Base-by-base conservation (phyloP, 352 stramenopile species). In the Globisporangium nodosum region DNA sequence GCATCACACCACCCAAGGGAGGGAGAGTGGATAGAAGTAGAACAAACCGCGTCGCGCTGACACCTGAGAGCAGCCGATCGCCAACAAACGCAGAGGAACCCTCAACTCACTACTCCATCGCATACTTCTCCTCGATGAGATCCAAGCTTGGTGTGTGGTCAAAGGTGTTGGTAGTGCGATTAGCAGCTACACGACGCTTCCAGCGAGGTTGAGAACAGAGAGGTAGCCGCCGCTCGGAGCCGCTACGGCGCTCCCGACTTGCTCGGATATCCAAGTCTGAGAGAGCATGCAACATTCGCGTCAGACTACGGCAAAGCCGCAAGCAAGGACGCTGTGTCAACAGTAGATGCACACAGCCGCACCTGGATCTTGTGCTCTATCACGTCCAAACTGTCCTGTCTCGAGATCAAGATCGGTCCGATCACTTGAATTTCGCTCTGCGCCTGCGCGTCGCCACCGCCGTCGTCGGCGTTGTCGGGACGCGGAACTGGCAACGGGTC, bases 281-380 rank as follows among this genome's bases (percentile, higher is more conserved):
- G 48, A 27, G 49, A 24, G 55, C 8, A 21, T 24, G 6, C 24
- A 30, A 57, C 35, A 42, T 16, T 16, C 35, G 24, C 12, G 5
- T n/a, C 16, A 52, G 27, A 3, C n/a, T 27, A 30, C 53, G 21
- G 4, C 2, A 37, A 2, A 37, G 24, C 37, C 18, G 6, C n/a
- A 40, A 7, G 24, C 3, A 24, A 16, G 9, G 7, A 15, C 21
- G 18, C 11, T 20, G 21, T 45, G 33, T 0, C 33, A 37, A 37
- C 33, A 37, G 6, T 37, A 27, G 24, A 27, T 27, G 24, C 16
- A 43, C 18, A 11, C 18, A 49, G 49, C 3, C 16, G 18, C 16
- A 84, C 74, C 69, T 85, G 73, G 21, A 87, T 69, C 24, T 81
- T 82, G 49, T 66, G 62, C 49, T 88, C 78, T 70, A 88, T 85